Percentiles rank a stretch among this genome's conserved stretches.
Conservation (phyloP, 305 asterid genomes). For the Euphrasia arctica region DNA sequence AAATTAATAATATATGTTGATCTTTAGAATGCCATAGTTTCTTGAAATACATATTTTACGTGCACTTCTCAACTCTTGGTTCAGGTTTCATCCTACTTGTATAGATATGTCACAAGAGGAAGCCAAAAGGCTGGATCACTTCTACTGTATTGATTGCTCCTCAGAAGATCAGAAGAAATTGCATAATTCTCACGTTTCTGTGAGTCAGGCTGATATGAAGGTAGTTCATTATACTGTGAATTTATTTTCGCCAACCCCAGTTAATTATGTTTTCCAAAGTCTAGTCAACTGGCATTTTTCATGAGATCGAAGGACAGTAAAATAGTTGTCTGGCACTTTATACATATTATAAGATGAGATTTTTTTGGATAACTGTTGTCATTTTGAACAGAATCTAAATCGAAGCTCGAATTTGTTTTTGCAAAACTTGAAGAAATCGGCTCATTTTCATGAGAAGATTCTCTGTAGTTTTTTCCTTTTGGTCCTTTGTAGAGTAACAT, state of each 20-base stretch:
- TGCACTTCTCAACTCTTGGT: conserved; percentile 23
- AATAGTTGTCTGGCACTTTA: background rate
- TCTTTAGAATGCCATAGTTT: background rate
- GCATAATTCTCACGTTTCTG: conserved; percentile 48
- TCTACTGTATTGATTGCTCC: conserved; percentile 65
- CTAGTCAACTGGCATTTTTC: conserved; percentile 10
- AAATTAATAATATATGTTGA: background rate
- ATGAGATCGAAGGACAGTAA: conserved; percentile 3
- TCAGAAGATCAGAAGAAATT: conserved; percentile 68
- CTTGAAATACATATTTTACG: conserved; percentile 3
- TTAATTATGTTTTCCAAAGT: conserved; percentile 1
- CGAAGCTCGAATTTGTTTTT: conserved; percentile 7
- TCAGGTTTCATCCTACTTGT: conserved; percentile 88
- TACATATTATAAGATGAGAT: background rate
- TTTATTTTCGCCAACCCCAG: conserved; percentile 14
- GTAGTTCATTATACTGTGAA: conserved; percentile 34
- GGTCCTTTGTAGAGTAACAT: too few species aligned
- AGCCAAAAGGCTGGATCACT: conserved; percentile 61
- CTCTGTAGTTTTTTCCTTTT: background rate
- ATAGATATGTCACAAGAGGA: conserved; percentile 70
- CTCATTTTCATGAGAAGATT: background rate
- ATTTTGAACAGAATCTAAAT: conserved; percentile 1
- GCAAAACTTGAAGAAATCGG: background rate
- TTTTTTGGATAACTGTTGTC: background rate
- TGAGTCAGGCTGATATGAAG: conserved; percentile 63